Conservation (phyloP, 2,329 filamentous ascomycete species). For the Fusarium xylarioides region DNA sequence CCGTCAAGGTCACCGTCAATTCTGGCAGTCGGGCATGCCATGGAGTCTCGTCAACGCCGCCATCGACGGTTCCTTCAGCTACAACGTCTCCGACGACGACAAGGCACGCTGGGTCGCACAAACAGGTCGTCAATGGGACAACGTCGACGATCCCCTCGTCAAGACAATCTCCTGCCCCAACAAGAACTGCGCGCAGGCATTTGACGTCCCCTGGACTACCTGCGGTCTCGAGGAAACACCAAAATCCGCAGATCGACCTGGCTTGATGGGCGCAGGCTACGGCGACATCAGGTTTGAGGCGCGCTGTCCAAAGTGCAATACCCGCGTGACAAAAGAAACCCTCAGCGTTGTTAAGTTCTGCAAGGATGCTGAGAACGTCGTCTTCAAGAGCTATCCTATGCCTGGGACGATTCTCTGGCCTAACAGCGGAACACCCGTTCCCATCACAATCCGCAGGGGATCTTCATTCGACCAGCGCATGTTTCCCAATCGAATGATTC, state of each 20-base stretch:
- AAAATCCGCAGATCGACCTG: slow-evolving; percentile 26
- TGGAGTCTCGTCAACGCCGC: slow-evolving; percentile 65
- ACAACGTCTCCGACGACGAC: slow-evolving; percentile 54
- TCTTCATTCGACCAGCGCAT: slow-evolving; percentile 45
- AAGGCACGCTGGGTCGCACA: slow-evolving; percentile 53
- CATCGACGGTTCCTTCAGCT: slow-evolving; percentile 66
- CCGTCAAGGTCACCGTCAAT: slow-evolving; percentile 16
- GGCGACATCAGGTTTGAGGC: slow-evolving; percentile 65
- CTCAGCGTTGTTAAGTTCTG: slow-evolving; percentile 68
- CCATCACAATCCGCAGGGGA: not conserved
- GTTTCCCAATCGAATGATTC: slow-evolving; percentile 69
- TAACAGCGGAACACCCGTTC: slow-evolving; percentile 58
- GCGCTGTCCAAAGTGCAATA: slow-evolving; percentile 61
- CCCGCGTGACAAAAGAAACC: slow-evolving; percentile 61
- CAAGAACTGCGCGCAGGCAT: slow-evolving; percentile 42
- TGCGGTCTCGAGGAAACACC: slow-evolving; percentile 38
- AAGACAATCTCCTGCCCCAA: slow-evolving; percentile 58
- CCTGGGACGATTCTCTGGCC: slow-evolving; percentile 72
- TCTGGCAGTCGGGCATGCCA: slow-evolving; percentile 68
- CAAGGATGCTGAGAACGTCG: slow-evolving; percentile 59
- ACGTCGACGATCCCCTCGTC: slow-evolving; percentile 54
- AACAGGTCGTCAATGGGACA: slow-evolving; percentile 64
- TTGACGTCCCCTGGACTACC: slow-evolving; percentile 65
- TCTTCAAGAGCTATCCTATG: slow-evolving; percentile 62
- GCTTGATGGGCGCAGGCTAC: slow-evolving; percentile 63